Base-by-base conservation (phyloP, 2,329 filamentous ascomycete genomes). In the Fusarium ambrosium region DNA sequence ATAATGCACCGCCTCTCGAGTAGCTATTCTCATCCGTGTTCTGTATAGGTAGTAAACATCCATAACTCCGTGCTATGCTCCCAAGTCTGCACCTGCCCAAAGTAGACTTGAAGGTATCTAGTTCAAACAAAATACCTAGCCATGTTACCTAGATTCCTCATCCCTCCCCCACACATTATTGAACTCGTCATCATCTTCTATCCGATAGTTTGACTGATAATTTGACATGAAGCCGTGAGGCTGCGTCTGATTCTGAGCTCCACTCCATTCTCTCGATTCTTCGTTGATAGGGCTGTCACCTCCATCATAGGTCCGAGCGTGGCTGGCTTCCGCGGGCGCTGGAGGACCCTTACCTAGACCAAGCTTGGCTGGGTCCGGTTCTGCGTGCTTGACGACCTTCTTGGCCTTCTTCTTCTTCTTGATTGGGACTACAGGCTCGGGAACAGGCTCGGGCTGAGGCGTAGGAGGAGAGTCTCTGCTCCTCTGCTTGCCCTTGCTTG, bases 161-260 rank as follows among this genome's bases (percentile, higher is more conserved):
- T 79, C 72, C 34, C 78, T 64, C 22, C 78, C 81, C 86, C 86
- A 88, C n/a, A 87, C 84, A 70, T 87, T 87, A 22, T 81, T 80
- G 69, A 87, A 87, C 66, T 85, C 86, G 4, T 87, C 86, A 32
- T 80, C 80, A 20, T 84, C 82, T n/a, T 81, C 74, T 3, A 83
- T 78, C 29, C 78, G 76, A 59, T 82, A 84, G 41, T 67, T 73
- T 22, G 79, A 69, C 22, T 79, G 77, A 55, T 82, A 82, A 51
- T 69, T 72, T 20, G 79, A 70, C 5, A 51, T 24, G 45, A 66
- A 58, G 24, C 68, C 71, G 9, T 66, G 62, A 24, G 61, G 51
- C 27, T 78, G 69, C 29, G 74, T 20, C 51, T 70, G 67, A 59
- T 73, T 63, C 37, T 58, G 43, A 20, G 36, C n/a, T 18, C 43